These are phyloP conservation scores for Mortierella sp. DNA, from an alignment of 371 early-diverging fungal species.

Conservation along the genomic window DNA sequence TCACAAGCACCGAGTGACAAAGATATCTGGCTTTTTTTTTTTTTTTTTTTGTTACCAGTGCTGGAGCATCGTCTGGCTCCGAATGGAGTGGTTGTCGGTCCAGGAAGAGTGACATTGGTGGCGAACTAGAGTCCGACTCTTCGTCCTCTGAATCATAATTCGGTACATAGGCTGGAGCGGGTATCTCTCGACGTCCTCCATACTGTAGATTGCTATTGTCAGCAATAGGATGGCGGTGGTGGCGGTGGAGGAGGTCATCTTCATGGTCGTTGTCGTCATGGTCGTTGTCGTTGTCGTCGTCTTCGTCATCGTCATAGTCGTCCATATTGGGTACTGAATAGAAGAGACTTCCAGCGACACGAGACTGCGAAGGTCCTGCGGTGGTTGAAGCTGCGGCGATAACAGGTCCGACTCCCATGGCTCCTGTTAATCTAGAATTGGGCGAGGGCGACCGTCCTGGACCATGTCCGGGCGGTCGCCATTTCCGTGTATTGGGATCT, in stretches of 20 bases:
- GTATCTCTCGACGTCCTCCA: conserved; percentile 2
- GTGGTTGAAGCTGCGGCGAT: not conserved
- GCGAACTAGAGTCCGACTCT: conserved; percentile 45
- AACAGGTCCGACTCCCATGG: conserved; percentile 9
- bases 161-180: conserved; percentile 31
- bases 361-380: conserved; percentile 13
- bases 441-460: too few species aligned
- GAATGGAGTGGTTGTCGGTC: conserved; percentile 25
- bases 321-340: conserved; percentile 52
- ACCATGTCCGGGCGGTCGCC: conserved; percentile 22
- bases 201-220: too few species aligned
- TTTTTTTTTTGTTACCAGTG: not conserved
- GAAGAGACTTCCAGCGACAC: conserved; percentile 46
- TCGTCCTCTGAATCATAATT: conserved; percentile 46
- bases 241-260: not conserved
- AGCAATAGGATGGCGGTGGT: not conserved
- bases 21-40: not conserved
- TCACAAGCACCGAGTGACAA: conserved; percentile 9
- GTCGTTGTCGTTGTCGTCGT: conserved; percentile 20
- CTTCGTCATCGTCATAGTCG: conserved; percentile 13
- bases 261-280: conserved; percentile 11
- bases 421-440: not conserved
- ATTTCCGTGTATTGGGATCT: conserved; percentile 25
- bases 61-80: conserved; percentile 27
- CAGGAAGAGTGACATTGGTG: conserved; percentile 50